phyloP scores from a whole-genome alignment of 2,329 filamentous ascomycete species.

The Apiospora phragmitis region DNA sequence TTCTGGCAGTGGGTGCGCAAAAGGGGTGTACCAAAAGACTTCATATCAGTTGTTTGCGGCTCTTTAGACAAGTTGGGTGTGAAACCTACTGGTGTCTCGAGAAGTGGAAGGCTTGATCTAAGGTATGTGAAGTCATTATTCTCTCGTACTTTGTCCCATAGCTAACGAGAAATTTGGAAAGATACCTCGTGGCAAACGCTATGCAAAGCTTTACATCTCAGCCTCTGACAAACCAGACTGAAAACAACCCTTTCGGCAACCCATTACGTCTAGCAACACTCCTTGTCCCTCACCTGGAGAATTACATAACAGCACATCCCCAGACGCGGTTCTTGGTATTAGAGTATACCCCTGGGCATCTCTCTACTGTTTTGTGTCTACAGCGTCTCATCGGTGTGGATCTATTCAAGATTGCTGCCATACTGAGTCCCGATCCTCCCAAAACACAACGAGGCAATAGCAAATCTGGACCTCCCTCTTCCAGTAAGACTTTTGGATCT shows the following conservation, averaged over 20 bases:
- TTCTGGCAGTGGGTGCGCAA: conserved; percentile 61
- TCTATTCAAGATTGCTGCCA: conserved; percentile 58
- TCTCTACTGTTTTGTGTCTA: conserved; percentile 57
- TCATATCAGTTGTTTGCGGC: conserved; percentile 47
- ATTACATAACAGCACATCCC: conserved; percentile 54
- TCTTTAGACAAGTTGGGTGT: conserved; percentile 57
- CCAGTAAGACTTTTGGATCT: conserved; percentile 27
- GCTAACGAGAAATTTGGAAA: conserved; percentile 24
- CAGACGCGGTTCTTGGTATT: conserved; percentile 58
- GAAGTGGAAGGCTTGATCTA: conserved; percentile 59
- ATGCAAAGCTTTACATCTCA: conserved; percentile 60
- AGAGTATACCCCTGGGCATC: conserved; percentile 58
- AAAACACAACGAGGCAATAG: conserved; percentile 25
- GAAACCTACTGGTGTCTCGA: conserved; percentile 48
- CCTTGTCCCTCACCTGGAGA: conserved; percentile 61
- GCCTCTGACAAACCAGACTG: conserved; percentile 48
- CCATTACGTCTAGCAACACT: conserved; percentile 56
- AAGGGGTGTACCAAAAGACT: conserved; percentile 51
- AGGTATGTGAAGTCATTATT: conserved; percentile 41
- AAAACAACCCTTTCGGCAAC: conserved; percentile 56
- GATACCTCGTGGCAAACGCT: conserved; percentile 60
- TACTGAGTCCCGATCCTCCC: conserved; percentile 47
- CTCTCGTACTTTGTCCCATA: neutral
- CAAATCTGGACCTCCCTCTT: conserved; percentile 18
- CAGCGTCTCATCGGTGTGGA: conserved; percentile 58